Evolutionary conservation across 2,329 filamentous ascomycete species (phyloP), one percentile per base, ranked within the genome.

Genomic region (Penicillium thymicola): DNA sequence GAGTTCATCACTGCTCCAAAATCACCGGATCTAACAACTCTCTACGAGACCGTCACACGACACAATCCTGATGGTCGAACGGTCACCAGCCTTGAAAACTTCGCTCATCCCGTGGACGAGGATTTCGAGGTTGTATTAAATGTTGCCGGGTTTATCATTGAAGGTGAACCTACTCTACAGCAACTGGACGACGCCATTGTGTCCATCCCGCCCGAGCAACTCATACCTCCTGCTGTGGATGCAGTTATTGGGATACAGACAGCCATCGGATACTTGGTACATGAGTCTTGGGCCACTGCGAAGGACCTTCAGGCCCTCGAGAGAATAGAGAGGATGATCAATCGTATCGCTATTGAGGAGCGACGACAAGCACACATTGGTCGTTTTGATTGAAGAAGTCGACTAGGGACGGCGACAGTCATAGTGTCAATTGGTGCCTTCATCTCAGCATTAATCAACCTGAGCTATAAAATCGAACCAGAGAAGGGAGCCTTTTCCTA

Each of bases 201-300:
- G 6, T 25, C 44, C 4, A 25, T 47, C 2, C 41, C 45, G 4
- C 10, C 21, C 2, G 21, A 54, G 16, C 47, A 54, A n/a, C 16
- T 47, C 6, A 32, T 47, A 13, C 56, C 51, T 6, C 9, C 44
- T 4, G 18, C 56, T 6, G 13, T 18, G 10, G 53, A 48, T 18
- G 57, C 53, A 16, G 41, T 52, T 1, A n/a, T 36, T 23, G 43
- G 38, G 3, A 38, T 59, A 28, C 57, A 56, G 32, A 52, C 57
- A 4, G 48, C 53, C 6, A 56, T 56, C n/a, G 43, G 43, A n/a
- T 56, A 51, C 21, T 40, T 59, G 43, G 42, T 49, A 27, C 48
- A 52, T 30, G 53, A 59, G 27, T 9, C 53, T 5, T 40, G 41
- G 23, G 11, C 48, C 3, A 59, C 53, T 9, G 14, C 21, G 25